phyloP scores from a whole-genome alignment of 257 asterid genomes.

The Schizonepeta tenuifolia region DNA sequence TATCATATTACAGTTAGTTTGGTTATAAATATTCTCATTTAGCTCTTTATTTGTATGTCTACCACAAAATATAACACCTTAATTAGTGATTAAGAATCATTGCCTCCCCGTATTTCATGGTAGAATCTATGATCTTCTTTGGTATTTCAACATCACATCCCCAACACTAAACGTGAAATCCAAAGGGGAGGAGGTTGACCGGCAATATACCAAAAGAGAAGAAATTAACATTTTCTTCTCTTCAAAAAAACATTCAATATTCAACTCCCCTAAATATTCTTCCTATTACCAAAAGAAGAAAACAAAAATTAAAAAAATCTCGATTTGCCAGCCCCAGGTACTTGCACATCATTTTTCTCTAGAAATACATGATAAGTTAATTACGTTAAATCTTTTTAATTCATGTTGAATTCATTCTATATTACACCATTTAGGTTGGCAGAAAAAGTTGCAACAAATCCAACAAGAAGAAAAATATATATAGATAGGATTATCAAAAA shows the following conservation, averaged over 20 bases:
- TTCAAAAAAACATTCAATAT: not conserved
- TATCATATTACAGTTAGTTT: not conserved
- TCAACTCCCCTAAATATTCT: constrained; percentile 2
- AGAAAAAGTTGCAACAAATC: not conserved
- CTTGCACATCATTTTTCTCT: not conserved
- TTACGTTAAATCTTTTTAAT: not conserved
- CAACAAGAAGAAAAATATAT: not conserved
- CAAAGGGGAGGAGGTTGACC: not conserved
- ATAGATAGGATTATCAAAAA: not conserved
- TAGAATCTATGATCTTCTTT: constrained; percentile 35
- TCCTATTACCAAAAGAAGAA: not conserved
- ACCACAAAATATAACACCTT: constrained; percentile 31
- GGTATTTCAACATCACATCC: constrained; percentile 32
- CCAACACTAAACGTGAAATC: constrained; percentile 14
- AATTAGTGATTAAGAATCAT: constrained; percentile 1
- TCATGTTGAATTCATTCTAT: too few relatives aligned
- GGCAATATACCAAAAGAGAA: constrained; percentile 27
- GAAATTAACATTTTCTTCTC: constrained; percentile 11
- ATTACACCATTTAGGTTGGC: constrained; percentile 1
- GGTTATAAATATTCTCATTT: not conserved
- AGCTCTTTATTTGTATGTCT: constrained; percentile 2
- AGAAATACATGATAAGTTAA: not conserved
- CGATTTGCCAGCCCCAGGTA: constrained; percentile 7
- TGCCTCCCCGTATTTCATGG: constrained; percentile 35
- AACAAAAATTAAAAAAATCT: too few relatives aligned